Evolutionary conservation across 2,329 filamentous ascomycete species (phyloP), one percentile per base, ranked within the genome.

Genomic region (Blastomyces parvus): DNA sequence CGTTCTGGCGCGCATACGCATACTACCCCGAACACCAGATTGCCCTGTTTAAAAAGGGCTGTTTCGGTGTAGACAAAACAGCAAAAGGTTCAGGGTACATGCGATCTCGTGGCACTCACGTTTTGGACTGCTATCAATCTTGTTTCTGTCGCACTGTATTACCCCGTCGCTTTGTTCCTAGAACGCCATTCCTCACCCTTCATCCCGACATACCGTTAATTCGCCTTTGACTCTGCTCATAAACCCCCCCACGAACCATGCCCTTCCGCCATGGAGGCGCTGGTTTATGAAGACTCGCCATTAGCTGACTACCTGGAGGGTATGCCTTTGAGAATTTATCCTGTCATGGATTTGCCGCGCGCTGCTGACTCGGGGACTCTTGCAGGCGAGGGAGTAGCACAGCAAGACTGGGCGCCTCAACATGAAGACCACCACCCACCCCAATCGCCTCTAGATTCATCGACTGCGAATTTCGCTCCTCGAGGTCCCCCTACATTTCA

Each of bases 241-340:
- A 48, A 33, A 59, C n/a, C 14, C 36, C 22, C 40, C 25, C 38
- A 56, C 59, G 36, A 42, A 64, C 38, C 59, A 67, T 68, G 66
- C 60, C 27, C 58, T 44, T 64, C 44, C 53, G 76, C 70, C 75
- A 94, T 97, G 92, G 92, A 96, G 83, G 86, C 89, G 72, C 83
- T 96, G 71, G 86, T 96, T 70, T 89, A 89, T 78, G 86, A 94
- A 79, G 87, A 91, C 79, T 89, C 90, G 74, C 92, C 92, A 70
- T 83, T 97, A 78, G 91, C 91, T 74, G 86, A 89, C 72, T 94
- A 94, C 79, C 86, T 97, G 70, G 88, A 92, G 85, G 91, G 92
- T 94, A 77, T 71, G 81, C 77, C 63, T 55, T 30, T 56, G 57
- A 55, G 62, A 59, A 25, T 56, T 56, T 38, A 36, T 46, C 44